Base-by-base conservation (phyloP, 2,329 filamentous ascomycete species). In the Clarireedia hainanense region DNA sequence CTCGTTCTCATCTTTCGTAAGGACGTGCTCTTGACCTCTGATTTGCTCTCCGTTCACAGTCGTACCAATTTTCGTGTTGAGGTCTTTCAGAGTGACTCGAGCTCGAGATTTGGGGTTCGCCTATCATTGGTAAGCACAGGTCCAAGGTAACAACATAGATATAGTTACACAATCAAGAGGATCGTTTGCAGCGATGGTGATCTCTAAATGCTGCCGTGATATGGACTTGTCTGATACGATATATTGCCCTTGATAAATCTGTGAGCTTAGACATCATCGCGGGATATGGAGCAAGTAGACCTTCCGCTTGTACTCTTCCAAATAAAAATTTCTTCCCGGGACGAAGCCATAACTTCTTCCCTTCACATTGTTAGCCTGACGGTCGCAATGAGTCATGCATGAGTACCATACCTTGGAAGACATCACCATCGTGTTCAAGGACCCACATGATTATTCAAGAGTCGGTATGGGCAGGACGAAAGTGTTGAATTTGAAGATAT, bases 261-360 rank as follows among this genome's bases (percentile, higher is more conserved):
- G 46, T 40, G 3, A 14, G 3, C 14, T 48, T 9, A 45, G 20
- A 17, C 12, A 20, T 12, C 12, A 54, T 34, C 9, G 17, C 5
- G 47, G 39, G 15, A 48, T 4, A 17, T 17, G 17, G 34, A 12
- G n/a, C 43, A 40, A 47, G 47, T 43, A 30, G n/a, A 82, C 83
- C 76, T 65, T 87, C 83, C 56, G 80, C 78, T 58, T 79, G 80
- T 39, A 88, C 91, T 61, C 92, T 84, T 55, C 92, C 92, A 68
- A 96, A 89, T 20, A 96, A 79, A 70, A 94, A 92, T 64, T 81
- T 83, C 69, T 90, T 89, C 50, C 91, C 91, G 2, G 91, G 91
- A 57, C 86, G 84, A 59, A 96, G 78, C 91, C 91, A 96, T 63
- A 91, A 76, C 65, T 82, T 83, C 71, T 83, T 88, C 58, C 81